Evolutionary conservation across 345 rosid species (phyloP).

Genomic region (Capsella bursapastoris): DNA sequence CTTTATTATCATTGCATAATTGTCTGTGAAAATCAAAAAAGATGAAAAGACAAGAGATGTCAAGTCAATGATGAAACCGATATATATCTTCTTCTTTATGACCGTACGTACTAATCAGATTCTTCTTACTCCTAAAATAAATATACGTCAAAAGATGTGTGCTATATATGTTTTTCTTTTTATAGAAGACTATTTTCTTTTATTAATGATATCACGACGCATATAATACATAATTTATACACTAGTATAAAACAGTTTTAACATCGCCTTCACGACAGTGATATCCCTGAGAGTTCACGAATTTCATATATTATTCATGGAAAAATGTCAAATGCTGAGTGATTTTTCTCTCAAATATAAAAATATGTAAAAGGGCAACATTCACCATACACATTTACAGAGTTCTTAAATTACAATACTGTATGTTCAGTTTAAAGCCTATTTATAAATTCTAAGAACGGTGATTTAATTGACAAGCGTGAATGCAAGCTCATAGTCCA

Average conservation of each 20-base stretch:
- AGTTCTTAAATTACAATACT: neutral
- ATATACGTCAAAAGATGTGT: slow-evolving; percentile 13
- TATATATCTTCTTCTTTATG: slow-evolving; percentile 11
- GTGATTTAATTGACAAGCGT: slow-evolving; percentile 27
- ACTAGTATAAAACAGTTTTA: neutral
- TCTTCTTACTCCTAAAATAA: neutral
- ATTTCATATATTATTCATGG: neutral
- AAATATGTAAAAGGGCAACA: neutral
- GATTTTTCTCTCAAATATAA: neutral
- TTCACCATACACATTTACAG: neutral
- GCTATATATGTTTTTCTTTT: slow-evolving; percentile 7
- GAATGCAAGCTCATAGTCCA: slow-evolving; percentile 44
- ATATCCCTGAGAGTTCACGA: slow-evolving; percentile 10
- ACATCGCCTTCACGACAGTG: slow-evolving; percentile 38
- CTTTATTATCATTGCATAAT: neutral
- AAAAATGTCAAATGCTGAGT: slow-evolving; percentile 25
- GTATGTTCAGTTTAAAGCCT: neutral
- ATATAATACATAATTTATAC: neutral
- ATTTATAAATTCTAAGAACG: neutral
- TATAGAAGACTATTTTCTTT: neutral
- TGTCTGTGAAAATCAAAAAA: neutral
- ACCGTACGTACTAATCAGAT: slow-evolving; percentile 24
- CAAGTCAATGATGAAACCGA: slow-evolving; percentile 15
- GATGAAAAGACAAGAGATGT: slow-evolving; percentile 13
- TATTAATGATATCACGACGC: neutral